Base-by-base conservation (phyloP, 305 asterid genomes). In the Ilex paraguariensis region DNA sequence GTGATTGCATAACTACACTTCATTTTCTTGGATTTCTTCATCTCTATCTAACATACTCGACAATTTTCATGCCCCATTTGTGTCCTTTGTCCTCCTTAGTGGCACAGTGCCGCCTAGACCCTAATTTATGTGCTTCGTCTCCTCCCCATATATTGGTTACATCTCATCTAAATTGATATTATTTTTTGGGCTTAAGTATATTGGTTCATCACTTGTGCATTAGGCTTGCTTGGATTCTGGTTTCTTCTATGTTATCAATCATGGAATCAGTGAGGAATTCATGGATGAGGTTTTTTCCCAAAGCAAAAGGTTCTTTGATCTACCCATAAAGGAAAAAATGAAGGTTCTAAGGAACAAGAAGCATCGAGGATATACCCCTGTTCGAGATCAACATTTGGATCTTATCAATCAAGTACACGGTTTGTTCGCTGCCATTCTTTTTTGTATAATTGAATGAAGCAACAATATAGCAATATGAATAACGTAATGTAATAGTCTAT, bases 191-290 rank as follows among this genome's bases (percentile, higher is more conserved):
- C 31, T 71, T 42, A 65, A 36, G 12, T 64, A n/a, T 57, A n/a
- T 57, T 59, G 54, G 58, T 59, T 56, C 63, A 28, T 50, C 31
- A 50, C 60, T 12, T 69, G 56, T 62, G 55, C 15, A 11, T 52
- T 71, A 92, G 98, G 95, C 96, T 59, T 87, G 97, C 81, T 66
- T 84, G 54, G 95, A 84, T 75, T 85, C 91, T 54, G 94, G 98
- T 28, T 89, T 92, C 84, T 92, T 92, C 79, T 85, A 84, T 80
- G 84, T 89, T 14, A 75, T 79, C 70, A 92, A 89, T 77, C 98
- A 92, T 81, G 94, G 96, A 40, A 89, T 92, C 56, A 74, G 72
- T 68, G 76, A 65, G 66, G 85, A 80, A 51, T 80, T 92, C 73
- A 79, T 89, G 94, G 91, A 82, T 51, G 87, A 87, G 66, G 87